Conservation (phyloP, 768 basidiomycete species). For the Rhizopogon roseolus region DNA sequence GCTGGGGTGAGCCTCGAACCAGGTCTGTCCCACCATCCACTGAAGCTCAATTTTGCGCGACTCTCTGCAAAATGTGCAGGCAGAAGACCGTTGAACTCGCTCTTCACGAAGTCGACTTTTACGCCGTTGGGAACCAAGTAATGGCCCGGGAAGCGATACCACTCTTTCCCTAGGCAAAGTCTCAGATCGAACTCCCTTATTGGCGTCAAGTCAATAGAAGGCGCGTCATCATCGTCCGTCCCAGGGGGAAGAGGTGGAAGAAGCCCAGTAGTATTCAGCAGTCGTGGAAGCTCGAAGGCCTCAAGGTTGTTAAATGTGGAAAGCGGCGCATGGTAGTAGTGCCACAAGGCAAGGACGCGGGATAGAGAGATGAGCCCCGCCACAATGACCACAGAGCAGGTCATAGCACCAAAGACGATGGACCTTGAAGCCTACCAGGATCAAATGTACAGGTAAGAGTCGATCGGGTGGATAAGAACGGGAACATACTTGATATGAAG, state of each 20-base stretch:
- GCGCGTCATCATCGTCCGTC: slow-evolving; percentile 38
- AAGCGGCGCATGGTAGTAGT: slow-evolving; percentile 91
- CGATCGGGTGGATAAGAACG: background rate
- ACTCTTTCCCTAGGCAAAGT: slow-evolving; percentile 90
- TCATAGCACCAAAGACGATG: slow-evolving; percentile 69
- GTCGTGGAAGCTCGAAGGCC: slow-evolving; percentile 69
- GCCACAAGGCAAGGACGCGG: slow-evolving; percentile 76
- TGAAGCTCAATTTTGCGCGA: background rate
- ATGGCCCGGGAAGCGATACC: slow-evolving; percentile 91
- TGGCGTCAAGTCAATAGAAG: slow-evolving; percentile 60
- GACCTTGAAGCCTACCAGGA: slow-evolving; percentile 67
- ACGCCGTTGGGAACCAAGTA: slow-evolving; percentile 84
- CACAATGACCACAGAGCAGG: slow-evolving; percentile 62
- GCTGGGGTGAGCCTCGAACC: slow-evolving; percentile 58
- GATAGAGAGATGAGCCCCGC: slow-evolving; percentile 69
- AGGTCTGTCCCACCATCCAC: slow-evolving; percentile 31
- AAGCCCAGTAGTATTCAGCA: slow-evolving; percentile 70
- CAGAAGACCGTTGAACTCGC: slow-evolving; percentile 84
- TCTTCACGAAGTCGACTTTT: slow-evolving; percentile 84
- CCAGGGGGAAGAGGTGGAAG: slow-evolving; percentile 42
- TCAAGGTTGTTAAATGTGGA: slow-evolving; percentile 68
- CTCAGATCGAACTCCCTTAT: slow-evolving; percentile 67
- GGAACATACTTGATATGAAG: slow-evolving; percentile 73
- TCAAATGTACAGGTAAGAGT: background rate
- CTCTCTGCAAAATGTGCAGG: slow-evolving; percentile 70